Percentiles rank a stretch among this genome's conserved stretches.
phyloP scores from a whole-genome alignment of 2,329 filamentous ascomycete species.

The Cryphonectria parasitica region DNA sequence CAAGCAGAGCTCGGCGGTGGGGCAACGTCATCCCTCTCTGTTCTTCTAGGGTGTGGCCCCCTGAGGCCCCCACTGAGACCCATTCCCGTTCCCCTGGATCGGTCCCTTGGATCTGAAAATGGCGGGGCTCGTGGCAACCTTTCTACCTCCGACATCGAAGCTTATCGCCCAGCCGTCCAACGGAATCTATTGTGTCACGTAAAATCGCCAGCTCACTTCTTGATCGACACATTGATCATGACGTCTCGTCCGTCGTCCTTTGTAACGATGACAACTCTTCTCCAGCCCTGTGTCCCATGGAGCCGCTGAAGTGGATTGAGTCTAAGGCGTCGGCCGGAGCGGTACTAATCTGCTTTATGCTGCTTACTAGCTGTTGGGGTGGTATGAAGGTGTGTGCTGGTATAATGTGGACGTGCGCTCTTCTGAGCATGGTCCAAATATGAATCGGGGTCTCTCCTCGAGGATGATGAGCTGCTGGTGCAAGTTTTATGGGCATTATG shows the following conservation, averaged over 20 bases:
- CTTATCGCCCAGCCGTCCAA: conserved; percentile 12
- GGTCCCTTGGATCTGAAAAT: conserved; percentile 17
- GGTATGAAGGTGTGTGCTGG: background rate
- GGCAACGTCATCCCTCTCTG: conserved; percentile 10
- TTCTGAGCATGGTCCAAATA: background rate
- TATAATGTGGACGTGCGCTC: background rate
- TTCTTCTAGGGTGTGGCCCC: background rate
- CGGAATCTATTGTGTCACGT: background rate
- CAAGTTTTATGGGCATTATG: too few relatives aligned
- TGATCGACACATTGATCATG: background rate
- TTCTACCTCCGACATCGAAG: conserved; percentile 24
- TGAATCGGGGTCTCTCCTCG: background rate
- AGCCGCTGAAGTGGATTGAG: background rate
- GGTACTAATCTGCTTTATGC: too few relatives aligned
- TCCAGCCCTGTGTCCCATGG: background rate
- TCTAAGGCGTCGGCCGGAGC: background rate
- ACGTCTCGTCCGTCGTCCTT: background rate
- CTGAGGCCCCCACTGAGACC: background rate
- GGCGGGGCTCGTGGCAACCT: conserved; percentile 11
- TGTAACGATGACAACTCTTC: background rate
- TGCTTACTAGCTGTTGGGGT: background rate
- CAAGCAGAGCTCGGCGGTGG: background rate
- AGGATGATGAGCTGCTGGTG: background rate
- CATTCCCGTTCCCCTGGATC: background rate
- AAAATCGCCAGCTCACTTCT: conserved; percentile 1